Evolutionary conservation across 78 protist species (phyloP).

Genomic region (Ministeria vibrans): DNA sequence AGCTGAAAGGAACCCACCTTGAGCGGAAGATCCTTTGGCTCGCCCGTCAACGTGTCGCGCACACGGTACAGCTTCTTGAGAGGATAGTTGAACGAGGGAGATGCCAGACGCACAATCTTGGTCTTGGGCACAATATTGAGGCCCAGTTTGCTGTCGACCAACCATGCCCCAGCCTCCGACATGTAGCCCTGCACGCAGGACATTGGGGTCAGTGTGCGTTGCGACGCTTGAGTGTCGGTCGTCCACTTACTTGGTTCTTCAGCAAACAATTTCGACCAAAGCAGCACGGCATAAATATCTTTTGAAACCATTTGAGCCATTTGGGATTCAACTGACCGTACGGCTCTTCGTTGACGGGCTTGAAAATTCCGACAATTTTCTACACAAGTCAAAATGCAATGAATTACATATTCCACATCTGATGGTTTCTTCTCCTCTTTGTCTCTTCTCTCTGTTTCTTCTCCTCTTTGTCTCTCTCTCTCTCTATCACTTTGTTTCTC

Average conservation of each 20-base stretch:
- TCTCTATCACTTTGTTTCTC: too few species aligned
- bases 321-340: constrained; percentile 46
- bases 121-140: constrained; percentile 39
- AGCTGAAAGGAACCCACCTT: constrained; percentile 31
- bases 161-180: constrained; percentile 39
- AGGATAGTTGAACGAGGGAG: constrained; percentile 23
- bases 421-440: too few species aligned
- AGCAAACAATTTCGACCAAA: constrained; percentile 34
- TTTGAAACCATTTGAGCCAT: constrained; percentile 47
- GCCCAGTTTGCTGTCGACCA: constrained; percentile 17
- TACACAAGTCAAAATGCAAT: neutral
- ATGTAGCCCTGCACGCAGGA: constrained; percentile 15
- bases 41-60: constrained; percentile 1
- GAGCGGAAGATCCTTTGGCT: neutral
- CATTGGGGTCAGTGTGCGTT: neutral
- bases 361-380: constrained; percentile 26
- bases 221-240: neutral
- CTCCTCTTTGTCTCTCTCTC: too few species aligned
- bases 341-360: constrained; percentile 55
- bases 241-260: constrained; percentile 11
- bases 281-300: constrained; percentile 11
- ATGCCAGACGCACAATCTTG: constrained; percentile 5
- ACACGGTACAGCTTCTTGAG: neutral
- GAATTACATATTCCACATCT: neutral
- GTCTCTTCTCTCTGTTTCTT: too few species aligned